A percentile compares a stretch with the other conserved stretches of the same genome.
Evolutionary conservation across 2,329 filamentous ascomycete species (phyloP).

Genomic region (Diplocarpon rosae): DNA sequence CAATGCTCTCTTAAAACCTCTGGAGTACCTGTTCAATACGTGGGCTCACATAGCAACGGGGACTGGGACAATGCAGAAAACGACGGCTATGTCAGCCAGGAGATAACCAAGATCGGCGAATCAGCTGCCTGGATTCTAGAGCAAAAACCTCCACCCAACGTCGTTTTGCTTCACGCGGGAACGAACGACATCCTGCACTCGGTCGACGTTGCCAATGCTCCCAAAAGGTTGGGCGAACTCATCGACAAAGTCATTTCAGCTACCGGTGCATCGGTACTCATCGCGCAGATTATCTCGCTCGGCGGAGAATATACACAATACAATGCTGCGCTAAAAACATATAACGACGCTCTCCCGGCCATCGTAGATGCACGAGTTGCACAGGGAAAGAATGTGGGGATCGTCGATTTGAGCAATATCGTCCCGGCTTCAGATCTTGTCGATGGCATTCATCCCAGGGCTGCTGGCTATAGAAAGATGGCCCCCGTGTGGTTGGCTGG

Average conservation of each 20-base stretch:
- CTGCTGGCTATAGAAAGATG: conserved; percentile 15
- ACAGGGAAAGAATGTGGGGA: conserved; percentile 6
- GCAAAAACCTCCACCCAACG: conserved; percentile 21
- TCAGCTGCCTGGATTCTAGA: conserved; percentile 12
- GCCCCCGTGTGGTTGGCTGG: conserved; percentile 8
- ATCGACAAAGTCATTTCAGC: conserved; percentile 28
- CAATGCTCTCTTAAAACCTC: conserved; percentile 18
- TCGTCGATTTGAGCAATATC: conserved; percentile 9
- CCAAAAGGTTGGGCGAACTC: conserved; percentile 25
- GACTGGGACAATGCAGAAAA: conserved; percentile 27
- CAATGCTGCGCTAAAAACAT: conserved; percentile 1
- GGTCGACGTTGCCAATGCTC: conserved; percentile 21
- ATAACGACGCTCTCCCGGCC: conserved; percentile 13
- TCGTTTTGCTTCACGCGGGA: conserved; percentile 27
- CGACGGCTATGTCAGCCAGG: conserved; percentile 26
- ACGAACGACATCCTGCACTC: conserved; percentile 27
- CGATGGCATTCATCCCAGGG: conserved; percentile 16
- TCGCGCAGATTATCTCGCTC: conserved; percentile 28
- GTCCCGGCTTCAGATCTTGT: conserved; percentile 4
- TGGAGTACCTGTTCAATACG: conserved; percentile 21
- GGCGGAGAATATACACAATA: background rate
- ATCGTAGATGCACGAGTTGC: conserved; percentile 6
- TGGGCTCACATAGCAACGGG: conserved; percentile 26
- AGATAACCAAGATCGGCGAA: conserved; percentile 24
- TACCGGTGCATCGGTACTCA: conserved; percentile 25